phyloP scores from a whole-genome alignment of 441 rosid species.

The Populus hybrid region DNA sequence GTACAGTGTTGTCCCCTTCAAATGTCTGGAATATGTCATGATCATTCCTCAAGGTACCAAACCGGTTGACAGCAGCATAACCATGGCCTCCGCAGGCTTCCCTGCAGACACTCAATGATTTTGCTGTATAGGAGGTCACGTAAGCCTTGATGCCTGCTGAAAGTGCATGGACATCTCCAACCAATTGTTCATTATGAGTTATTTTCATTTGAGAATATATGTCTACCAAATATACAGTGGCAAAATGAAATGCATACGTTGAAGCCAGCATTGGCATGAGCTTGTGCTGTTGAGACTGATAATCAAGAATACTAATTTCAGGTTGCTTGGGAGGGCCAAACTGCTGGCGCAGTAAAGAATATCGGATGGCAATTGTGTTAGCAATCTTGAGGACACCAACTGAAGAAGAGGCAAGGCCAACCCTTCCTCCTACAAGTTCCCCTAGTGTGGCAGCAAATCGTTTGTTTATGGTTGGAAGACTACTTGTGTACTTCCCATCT shows the following conservation, averaged over 20 bases:
- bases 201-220: constrained; percentile 87
- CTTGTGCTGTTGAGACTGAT: constrained; percentile 98
- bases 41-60: constrained; percentile 94
- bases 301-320: constrained; percentile 95
- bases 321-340: constrained; percentile 97
- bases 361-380: constrained; percentile 78
- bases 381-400: constrained; percentile 82
- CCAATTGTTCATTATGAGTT: constrained; percentile 72
- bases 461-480: constrained; percentile 85
- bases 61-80: constrained; percentile 96
- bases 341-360: constrained; percentile 87
- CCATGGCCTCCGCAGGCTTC: constrained; percentile 99
- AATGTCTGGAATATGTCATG: constrained; percentile 99
- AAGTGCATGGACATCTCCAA: constrained; percentile 88
- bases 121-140: constrained; percentile 87
- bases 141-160: constrained; percentile 97
- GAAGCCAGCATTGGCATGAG: constrained; percentile 99
- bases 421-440: constrained; percentile 97
- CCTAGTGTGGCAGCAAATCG: constrained; percentile 95
- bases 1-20: constrained; percentile 99
- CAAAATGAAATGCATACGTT: constrained; percentile 90
- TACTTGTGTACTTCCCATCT: constrained; percentile 92
- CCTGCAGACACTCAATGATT: constrained; percentile 81
- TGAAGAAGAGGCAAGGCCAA: constrained; percentile 87
- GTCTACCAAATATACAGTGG: constrained; percentile 65